A percentile compares a stretch with the other conserved stretches of the same genome.
phyloP scores from a whole-genome alignment of 2,329 filamentous ascomycete genomes.

The Aspergillus brunneoviolaceus region DNA sequence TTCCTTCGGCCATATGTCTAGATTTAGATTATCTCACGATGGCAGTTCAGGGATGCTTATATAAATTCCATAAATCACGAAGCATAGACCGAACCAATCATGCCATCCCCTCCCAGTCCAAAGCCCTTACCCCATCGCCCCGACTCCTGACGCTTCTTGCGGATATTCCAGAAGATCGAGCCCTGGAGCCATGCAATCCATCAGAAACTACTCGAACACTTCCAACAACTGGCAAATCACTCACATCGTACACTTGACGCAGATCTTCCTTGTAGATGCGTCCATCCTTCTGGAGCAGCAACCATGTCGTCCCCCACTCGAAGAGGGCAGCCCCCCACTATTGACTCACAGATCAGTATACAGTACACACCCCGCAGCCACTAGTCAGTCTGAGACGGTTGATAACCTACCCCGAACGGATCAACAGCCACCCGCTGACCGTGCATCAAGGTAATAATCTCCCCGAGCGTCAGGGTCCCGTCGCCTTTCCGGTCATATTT shows the following conservation, averaged over 20 bases:
- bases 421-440: conserved; percentile 46
- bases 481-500: conserved; percentile 45
- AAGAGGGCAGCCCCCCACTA: conserved; percentile 45
- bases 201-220: neutral
- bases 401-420: conserved; percentile 38
- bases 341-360: too few species aligned
- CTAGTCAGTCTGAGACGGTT: too few species aligned
- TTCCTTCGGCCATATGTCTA: too few species aligned
- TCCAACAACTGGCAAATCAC: neutral
- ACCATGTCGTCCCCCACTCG: conserved; percentile 41
- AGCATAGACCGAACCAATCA: neutral
- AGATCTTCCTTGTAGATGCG: conserved; percentile 32
- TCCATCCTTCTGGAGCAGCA: conserved; percentile 31
- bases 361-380: too few species aligned
- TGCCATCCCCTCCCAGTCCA: conserved; percentile 3
- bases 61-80: too few species aligned
- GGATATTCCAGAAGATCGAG: conserved; percentile 13
- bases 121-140: conserved; percentile 11
- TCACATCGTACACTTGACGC: conserved; percentile 40
- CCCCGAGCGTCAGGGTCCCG: conserved; percentile 41
- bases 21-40: too few species aligned
- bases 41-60: too few species aligned
- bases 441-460: conserved; percentile 40
- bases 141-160: neutral
- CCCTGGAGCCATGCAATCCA: conserved; percentile 1